Evolutionary conservation across 169 alveolate genomes (phyloP).

Genomic region (Eimeria falciformis): DNA sequence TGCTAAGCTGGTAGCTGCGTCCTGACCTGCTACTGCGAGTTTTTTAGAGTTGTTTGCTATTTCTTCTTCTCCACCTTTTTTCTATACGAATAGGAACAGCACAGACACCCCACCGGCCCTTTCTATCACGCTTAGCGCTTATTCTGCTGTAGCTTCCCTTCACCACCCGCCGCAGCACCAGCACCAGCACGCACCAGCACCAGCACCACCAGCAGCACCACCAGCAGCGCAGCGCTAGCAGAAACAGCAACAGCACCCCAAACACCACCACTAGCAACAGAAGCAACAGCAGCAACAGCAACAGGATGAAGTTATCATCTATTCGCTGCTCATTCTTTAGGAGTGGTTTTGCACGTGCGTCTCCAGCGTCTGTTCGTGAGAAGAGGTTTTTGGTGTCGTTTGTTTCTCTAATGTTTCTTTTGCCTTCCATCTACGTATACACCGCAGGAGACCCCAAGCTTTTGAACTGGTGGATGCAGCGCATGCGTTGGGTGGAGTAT

Average conservation of each 20-base stretch:
- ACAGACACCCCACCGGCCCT: no score
- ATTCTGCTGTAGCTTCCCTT: no score
- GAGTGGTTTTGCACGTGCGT: not conserved
- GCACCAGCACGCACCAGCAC: not conserved
- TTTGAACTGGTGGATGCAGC: constrained; percentile 28
- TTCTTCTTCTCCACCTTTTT: no score
- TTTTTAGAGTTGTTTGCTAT: no score
- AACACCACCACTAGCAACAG: not conserved
- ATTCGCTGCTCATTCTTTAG: not conserved
- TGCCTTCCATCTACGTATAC: constrained; percentile 7
- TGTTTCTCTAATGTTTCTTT: constrained; percentile 22
- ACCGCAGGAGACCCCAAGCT: constrained; percentile 13
- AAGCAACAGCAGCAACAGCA: not conserved
- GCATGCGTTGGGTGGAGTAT: constrained; percentile 32
- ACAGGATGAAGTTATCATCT: not conserved
- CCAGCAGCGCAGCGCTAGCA: not conserved
- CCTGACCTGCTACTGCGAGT: no score
- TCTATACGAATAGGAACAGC: no score
- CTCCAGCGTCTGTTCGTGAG: not conserved
- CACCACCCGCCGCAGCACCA: not conserved
- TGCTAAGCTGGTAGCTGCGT: no score
- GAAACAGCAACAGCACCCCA: not conserved
- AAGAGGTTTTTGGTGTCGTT: not conserved
- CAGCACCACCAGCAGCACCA: not conserved
- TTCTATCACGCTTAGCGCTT: no score